Percentiles rank a stretch among this genome's conserved stretches.
Evolutionary conservation across 1,139 yeast species (phyloP).

Genomic region (Kodamaea ohmeri): DNA sequence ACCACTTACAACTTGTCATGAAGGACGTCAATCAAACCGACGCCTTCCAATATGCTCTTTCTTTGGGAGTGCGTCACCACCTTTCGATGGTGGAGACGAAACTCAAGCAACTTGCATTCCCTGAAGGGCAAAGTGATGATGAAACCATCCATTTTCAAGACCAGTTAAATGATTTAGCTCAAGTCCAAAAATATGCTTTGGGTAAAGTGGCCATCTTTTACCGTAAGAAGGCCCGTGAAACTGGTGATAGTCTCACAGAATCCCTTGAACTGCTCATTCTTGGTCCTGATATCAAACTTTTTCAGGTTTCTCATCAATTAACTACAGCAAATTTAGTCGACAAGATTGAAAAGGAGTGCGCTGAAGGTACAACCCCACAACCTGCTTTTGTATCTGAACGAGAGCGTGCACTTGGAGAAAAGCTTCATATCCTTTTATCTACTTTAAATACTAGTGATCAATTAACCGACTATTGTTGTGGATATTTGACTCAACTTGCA

Average conservation of each 20-base stretch:
- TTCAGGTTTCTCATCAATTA: conserved; percentile 11
- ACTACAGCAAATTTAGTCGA: conserved; percentile 16
- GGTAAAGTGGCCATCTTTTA: conserved; percentile 8
- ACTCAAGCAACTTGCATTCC: conserved; percentile 2
- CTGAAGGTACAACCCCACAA: conserved; percentile 4
- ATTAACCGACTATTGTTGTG: conserved; percentile 2
- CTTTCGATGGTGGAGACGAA: conserved; percentile 10
- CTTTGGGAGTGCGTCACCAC: conserved; percentile 21
- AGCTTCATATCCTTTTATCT: conserved; percentile 18
- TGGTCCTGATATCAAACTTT: conserved; percentile 18
- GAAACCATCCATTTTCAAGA: conserved; percentile 12
- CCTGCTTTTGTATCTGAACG: conserved; percentile 6
- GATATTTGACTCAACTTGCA: conserved; percentile 2
- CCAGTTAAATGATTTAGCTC: conserved; percentile 9
- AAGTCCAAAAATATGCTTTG: conserved; percentile 9
- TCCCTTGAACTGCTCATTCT: conserved; percentile 16
- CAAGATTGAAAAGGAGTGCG: conserved; percentile 13
- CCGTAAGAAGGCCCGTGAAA: neutral
- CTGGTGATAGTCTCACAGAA: conserved; percentile 1
- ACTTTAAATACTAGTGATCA: conserved; percentile 7
- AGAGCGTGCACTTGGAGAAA: conserved; percentile 14
- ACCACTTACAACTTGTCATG: neutral
- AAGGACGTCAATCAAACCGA: neutral
- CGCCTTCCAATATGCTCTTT: conserved; percentile 18
- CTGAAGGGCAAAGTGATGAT: conserved; percentile 6